A percentile compares a stretch with the other conserved stretches of the same genome.
Evolutionary conservation across 345 rosid genomes (phyloP).

Genomic region (Brassica cretica): DNA sequence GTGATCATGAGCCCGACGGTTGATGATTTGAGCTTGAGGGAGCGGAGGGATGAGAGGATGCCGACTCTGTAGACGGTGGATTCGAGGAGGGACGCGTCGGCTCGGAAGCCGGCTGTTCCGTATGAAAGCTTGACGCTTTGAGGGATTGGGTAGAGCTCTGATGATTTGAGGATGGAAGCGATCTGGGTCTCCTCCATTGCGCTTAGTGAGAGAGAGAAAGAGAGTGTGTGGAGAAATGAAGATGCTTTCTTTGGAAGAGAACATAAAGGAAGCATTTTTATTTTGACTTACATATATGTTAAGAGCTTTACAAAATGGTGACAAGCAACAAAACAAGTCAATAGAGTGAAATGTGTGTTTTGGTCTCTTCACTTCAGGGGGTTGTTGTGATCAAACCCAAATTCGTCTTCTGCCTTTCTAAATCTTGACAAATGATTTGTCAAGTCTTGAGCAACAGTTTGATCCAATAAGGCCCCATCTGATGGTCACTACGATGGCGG

Average conservation of each 20-base stretch:
- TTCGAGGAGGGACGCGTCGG: slow-evolving; percentile 67
- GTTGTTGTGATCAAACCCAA: neutral
- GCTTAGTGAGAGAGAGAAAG: slow-evolving; percentile 18
- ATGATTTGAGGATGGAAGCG: slow-evolving; percentile 51
- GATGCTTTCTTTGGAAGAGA: too few relatives aligned
- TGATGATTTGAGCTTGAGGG: slow-evolving; percentile 62
- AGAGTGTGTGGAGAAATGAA: neutral
- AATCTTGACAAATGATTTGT: slow-evolving; percentile 24
- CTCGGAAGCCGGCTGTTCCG: slow-evolving; percentile 90
- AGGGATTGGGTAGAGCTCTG: slow-evolving; percentile 59
- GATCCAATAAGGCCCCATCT: slow-evolving; percentile 8
- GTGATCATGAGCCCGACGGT: slow-evolving; percentile 90
- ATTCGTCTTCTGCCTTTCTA: slow-evolving; percentile 20
- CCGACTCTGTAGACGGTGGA: slow-evolving; percentile 81
- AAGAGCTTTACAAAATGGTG: slow-evolving; percentile 1
- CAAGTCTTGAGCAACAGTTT: slow-evolving; percentile 1
- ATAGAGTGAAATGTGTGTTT: slow-evolving; percentile 1
- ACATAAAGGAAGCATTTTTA: too few relatives aligned
- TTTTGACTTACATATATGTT: neutral
- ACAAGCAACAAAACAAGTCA: neutral
- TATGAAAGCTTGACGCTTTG: slow-evolving; percentile 67
- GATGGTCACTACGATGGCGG: neutral
- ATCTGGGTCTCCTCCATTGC: slow-evolving; percentile 63
- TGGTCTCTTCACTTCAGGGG: slow-evolving; percentile 11
- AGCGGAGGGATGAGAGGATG: slow-evolving; percentile 80